Evolutionary conservation across 768 basidiomycete species (phyloP), one percentile per base, ranked within the genome.

Genomic region (Suillus subalutaceus): DNA sequence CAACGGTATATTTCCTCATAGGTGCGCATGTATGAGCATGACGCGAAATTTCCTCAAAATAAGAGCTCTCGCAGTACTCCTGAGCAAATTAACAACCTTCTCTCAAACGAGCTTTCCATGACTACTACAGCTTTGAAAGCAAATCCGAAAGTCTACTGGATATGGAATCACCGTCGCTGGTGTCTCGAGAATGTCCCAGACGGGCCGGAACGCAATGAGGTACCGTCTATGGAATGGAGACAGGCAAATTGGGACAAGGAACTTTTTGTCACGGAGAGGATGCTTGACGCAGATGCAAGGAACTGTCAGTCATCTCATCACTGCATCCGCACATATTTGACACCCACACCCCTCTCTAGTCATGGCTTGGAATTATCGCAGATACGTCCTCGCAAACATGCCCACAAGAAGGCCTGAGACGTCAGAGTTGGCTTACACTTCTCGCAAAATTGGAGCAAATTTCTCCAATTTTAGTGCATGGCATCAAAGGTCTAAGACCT

Each of bases 401-500:
- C 90, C 91, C 0, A 77, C 81, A 16, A 83, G 82, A 57, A 81
- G 82, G 66, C 80, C 90, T 4, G 80, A 85, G 48, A 78, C 75
- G 5, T 82, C 87, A n/a, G 97, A 99, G 74, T 79, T 99, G 35
- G 83, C 81, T 0, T 99, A 93, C 74, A 99, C 97, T 3, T 88
- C 86, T 53, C 86, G 85, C 66, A 99, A 98, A 82, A 99, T 99
- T 69, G 90, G 92, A 76, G 81, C 90, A 59, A 98, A 94, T 73
- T 96, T 99, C 74, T 97, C 94, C 41, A 99, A 99, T 75, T 99
- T 97, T 75, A 97, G 95, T 68, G 97, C 97, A 26, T 99, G 97
- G 97, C 97, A 99, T 77, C 96, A 97, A 71, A 88, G 97, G 41
- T 93, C 94, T 1, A 97, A 95, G 73, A 82, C 95, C 9, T 81